Base-by-base conservation (phyloP, 345 rosid species). In the Rhizophora mangle region DNA sequence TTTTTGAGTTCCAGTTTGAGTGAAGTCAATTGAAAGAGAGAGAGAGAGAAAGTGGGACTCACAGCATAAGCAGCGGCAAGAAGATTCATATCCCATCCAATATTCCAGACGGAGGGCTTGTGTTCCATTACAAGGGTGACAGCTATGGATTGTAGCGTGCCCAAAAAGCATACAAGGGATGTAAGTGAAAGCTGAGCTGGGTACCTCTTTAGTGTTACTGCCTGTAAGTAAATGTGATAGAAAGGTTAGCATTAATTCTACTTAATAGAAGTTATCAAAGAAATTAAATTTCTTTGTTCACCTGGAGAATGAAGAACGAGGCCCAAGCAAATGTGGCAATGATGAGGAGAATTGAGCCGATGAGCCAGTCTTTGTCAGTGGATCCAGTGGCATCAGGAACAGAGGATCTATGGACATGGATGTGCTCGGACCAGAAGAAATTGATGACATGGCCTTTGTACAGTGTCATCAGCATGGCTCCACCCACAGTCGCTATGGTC, bases 391-490 rank as follows among this genome's bases (percentile, higher is more conserved):
- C 21, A 3, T n/a, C 54, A 21, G 76, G 15, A 19, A 9, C 54
- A 66, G 77, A 68, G 5, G 74, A 54, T 27, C 51, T 2, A 2
- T 24, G 54, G 15, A 51, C 7, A 2, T 59, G 65, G 61, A 19
- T 16, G 32, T 47, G 39, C 31, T 34, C 26, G 51, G 72, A 65
- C 71, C 72, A 67, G 10, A 67, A 4, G 24, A 71, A 63, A 29
- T 71, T 21, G 39, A 76, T 54, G 20, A 66, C 47, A 2, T 62
- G 64, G 4, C 79, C 79, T 55, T 71, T 76, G 75, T 70, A 71
- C 49, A 76, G 26, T 31, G 79, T 76, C 79, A 76, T 76, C 64
- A 76, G 49, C 79, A 76, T 71, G 29, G 79, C 79, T 43, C 79
- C 79, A 19, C 46, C 75, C 29, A 76, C 79, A 11, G 75, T 76